Evolutionary conservation across 164 flowering plant species (phyloP), one percentile per base, ranked within the genome.

Genomic region (Pachysandra terminalis): DNA sequence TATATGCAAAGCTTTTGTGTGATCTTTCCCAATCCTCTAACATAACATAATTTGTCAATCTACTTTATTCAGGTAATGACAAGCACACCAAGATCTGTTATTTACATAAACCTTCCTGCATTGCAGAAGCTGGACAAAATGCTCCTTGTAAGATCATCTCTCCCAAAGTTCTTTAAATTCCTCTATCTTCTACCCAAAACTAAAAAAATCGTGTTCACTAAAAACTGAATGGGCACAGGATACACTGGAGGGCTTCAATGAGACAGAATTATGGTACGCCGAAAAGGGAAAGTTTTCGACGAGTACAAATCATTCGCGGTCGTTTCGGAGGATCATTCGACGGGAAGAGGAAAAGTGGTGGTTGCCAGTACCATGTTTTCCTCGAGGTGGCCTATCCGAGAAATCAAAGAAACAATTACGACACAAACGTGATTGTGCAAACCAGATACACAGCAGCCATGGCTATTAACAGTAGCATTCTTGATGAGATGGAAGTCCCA

Each of bases 291-390:
- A 79, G 61, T 64, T 80, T 77, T 73, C 89, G 3, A 70, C 78
- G 24, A 82, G 76, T 55, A 79, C 84, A 23, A 75, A 75, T 1
- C 78, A 79, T 25, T 69, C 83, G 14, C 88, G 89, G 26, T 94
- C 98, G 4, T 88, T 90, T 58, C 75, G 93, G 45, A 78, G 77
- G 72, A 70, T 85, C 45, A 73, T 71, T 61, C 83, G 84, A 54
- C 77, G 90, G 35, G 84, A 86, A 25, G 99, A 92, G 57, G 98
- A 95, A 67, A 95, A 95, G 77, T 95, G 99, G 99, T 92, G 99
- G 99, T 61, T 95, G 73, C 99, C 99, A 0, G 84, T 93, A 61
- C 96, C 98, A 7, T 87, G 91, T 59, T 85, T 95, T 61, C 87
- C 91, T 19, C 67, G 81, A 7, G 77, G 77, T 9, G 98, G 99